Base-by-base conservation (phyloP, 2,329 filamentous ascomycete genomes). In the Microsporum canis region DNA sequence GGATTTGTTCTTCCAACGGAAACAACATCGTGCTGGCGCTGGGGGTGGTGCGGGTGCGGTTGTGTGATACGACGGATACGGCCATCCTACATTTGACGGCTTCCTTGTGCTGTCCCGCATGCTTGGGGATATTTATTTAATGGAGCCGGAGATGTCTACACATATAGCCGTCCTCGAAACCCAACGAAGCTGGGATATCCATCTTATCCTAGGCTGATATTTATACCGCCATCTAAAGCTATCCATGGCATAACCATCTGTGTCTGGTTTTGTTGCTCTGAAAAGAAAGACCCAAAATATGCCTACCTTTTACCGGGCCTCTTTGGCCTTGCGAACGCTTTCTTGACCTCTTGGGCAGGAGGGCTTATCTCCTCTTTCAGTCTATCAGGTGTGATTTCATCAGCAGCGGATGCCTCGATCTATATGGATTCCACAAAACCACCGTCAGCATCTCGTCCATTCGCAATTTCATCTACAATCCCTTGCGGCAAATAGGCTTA, bases 1-100 rank as follows among this genome's bases (percentile, higher is more conserved):
- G 71, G 94, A 99, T 82, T 81, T 97, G 77, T 84, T 86, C 68
- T 85, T 87, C 73, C 84, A 88, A 76, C 88, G 88, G 75, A 89
- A 89, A 79, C 63, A 64, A 51, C 65, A 66, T 65, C 65, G 65
- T 49, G 45, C 45, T 10, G 45, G 45, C 7, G 45, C 45, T 10
- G 45, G 45, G 7, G 45, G 23, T 3, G 51, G 51, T 55, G 51
- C 29, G 23, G 14, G 51, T 31, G 51, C 51, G n/a, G 33, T 31
- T 36, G 51, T 29, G 5, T 55, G 51, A 55, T 55, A 23, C 33
- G 31, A 10, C 2, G 33, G 23, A 29, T 8, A 29, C n/a, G 31
- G 45, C 4, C 23, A 8, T n/a, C 27, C 5, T n/a, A 23, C 57
- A 58, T 55, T n/a, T 41, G 5, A 34, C 3, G 12, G 51, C 53